A percentile compares a stretch with the other conserved stretches of the same genome.
Conservation (phyloP, 306 rosid species). For the Boehmeria nivea region DNA sequence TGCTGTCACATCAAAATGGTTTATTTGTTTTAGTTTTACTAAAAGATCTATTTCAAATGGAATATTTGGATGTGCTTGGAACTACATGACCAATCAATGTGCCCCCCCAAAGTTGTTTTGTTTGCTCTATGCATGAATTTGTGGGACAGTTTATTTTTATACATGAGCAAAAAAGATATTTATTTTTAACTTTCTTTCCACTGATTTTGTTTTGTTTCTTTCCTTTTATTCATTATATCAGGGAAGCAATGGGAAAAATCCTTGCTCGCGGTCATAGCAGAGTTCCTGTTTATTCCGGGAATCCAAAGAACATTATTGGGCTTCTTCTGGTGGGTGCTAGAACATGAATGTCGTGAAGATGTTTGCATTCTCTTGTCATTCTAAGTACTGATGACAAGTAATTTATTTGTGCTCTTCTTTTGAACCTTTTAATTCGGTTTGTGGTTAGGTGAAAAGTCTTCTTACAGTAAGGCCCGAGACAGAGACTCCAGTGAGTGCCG, state of each 20-base stretch:
- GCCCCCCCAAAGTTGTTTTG: neutral
- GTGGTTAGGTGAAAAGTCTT: conserved; percentile 82
- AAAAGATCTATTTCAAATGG: neutral
- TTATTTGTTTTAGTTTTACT: neutral
- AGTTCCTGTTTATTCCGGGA: conserved; percentile 94
- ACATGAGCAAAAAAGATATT: neutral
- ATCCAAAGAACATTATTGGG: conserved; percentile 83
- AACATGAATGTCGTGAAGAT: conserved; percentile 11
- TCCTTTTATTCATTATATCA: conserved; percentile 21
- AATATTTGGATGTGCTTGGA: neutral
- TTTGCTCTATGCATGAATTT: conserved; percentile 5
- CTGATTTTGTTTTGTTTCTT: neutral
- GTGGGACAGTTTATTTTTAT: too few species aligned
- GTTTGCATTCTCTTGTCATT: neutral
- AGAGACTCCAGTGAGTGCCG: conserved; percentile 92
- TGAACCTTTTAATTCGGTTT: conserved; percentile 5
- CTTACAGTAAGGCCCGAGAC: conserved; percentile 97
- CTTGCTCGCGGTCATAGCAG: conserved; percentile 98
- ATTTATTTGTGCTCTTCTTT: conserved; percentile 12
- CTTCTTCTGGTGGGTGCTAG: conserved; percentile 65
- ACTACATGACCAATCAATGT: neutral
- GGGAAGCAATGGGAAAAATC: conserved; percentile 99
- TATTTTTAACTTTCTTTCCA: neutral
- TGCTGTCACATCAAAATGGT: neutral
- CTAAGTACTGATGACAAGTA: neutral